A percentile compares a stretch with the other conserved stretches of the same genome.
Evolutionary conservation across 2,329 filamentous ascomycete species (phyloP).

Genomic region (Alternaria metachromatica): DNA sequence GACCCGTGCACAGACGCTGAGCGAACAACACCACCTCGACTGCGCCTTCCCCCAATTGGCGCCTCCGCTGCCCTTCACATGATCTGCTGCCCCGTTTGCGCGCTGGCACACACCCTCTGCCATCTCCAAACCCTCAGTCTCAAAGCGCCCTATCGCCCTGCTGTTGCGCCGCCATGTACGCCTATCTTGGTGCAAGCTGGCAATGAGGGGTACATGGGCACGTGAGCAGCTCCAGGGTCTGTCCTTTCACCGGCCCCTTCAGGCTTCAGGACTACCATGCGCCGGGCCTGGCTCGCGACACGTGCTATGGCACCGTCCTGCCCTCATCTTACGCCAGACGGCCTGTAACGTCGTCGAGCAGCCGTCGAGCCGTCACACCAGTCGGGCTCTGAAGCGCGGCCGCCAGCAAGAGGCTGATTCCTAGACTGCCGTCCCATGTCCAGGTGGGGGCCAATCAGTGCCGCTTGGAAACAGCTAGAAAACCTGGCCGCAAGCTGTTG

Average conservation of each 20-base stretch:
- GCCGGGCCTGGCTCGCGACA: conserved; percentile 5
- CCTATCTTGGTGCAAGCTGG: neutral
- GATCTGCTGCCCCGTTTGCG: conserved; percentile 17
- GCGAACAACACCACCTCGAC: conserved; percentile 29
- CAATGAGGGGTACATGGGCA: conserved; percentile 21
- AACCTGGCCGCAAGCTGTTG: conserved; percentile 27
- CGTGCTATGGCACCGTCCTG: conserved; percentile 4
- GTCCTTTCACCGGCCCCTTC: neutral
- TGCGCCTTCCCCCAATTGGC: conserved; percentile 31
- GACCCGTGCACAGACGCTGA: conserved; percentile 7
- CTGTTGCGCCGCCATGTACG: neutral
- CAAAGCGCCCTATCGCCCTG: neutral
- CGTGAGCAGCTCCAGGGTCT: conserved; percentile 18
- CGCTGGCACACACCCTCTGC: conserved; percentile 2
- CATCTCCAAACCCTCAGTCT: neutral
- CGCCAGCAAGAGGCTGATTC: conserved; percentile 24
- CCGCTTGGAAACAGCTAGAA: conserved; percentile 43
- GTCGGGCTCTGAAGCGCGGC: conserved; percentile 29
- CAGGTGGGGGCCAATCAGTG: conserved; percentile 37
- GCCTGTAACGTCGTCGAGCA: conserved; percentile 4
- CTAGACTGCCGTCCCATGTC: conserved; percentile 11
- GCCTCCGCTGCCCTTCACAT: conserved; percentile 24
- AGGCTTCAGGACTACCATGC: neutral
- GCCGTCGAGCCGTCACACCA: conserved; percentile 35
- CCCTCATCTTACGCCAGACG: conserved; percentile 2